These are phyloP conservation scores for Penicillium sp. DNA, from an alignment of 2,329 filamentous ascomycete species.

Conservation along the genomic window DNA sequence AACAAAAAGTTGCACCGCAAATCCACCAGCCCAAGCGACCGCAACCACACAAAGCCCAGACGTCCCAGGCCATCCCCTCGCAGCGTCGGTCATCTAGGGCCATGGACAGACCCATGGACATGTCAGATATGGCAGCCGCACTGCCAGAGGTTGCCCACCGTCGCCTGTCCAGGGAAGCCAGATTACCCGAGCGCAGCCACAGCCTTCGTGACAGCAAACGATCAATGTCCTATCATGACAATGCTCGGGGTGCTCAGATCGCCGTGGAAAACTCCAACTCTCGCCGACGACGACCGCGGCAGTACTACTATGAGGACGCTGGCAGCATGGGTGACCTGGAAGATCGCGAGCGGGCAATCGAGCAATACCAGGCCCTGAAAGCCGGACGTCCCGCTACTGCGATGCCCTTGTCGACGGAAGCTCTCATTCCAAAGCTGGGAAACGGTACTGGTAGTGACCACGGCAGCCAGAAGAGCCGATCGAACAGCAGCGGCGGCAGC, in stretches of 20 bases:
- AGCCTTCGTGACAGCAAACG: conserved; percentile 31
- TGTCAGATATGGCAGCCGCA: conserved; percentile 33
- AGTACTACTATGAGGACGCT: conserved; percentile 31
- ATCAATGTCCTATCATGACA: conserved; percentile 34
- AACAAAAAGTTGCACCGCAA: conserved; percentile 24
- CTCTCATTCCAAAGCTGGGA: conserved; percentile 33
- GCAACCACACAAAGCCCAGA: conserved; percentile 31
- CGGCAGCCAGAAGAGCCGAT: conserved; percentile 42
- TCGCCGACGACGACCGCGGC: conserved; percentile 32
- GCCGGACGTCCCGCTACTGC: conserved; percentile 24
- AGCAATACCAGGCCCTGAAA: conserved; percentile 41
- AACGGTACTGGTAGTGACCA: conserved; percentile 38
- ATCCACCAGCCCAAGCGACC: conserved; percentile 38
- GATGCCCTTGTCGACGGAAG: conserved; percentile 36
- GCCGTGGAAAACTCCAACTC: conserved; percentile 34
- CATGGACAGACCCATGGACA: conserved; percentile 37
- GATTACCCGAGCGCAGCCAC: conserved; percentile 35
- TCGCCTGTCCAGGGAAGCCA: conserved; percentile 30
- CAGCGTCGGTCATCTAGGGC: conserved; percentile 32
- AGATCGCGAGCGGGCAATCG: conserved; percentile 37
- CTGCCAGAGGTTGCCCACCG: conserved; percentile 34
- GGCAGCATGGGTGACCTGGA: conserved; percentile 30
- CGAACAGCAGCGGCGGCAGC: conserved; percentile 43
- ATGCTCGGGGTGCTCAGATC: conserved; percentile 30
- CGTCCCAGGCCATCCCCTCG: conserved; percentile 28